Base-by-base conservation (phyloP, 768 basidiomycete genomes). In the Mycena kentingensis region DNA sequence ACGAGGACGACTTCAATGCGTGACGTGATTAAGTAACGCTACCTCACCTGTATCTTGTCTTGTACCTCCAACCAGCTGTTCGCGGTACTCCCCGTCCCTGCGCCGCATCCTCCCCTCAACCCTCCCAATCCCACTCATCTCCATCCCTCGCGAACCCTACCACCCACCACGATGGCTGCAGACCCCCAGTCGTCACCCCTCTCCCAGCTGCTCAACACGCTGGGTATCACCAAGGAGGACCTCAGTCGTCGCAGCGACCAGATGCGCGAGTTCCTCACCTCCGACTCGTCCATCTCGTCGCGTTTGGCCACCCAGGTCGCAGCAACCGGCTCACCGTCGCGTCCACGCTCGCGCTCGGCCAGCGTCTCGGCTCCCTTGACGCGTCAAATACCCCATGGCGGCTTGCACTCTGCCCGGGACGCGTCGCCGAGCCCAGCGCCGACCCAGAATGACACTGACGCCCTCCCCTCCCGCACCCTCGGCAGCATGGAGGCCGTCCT, bases 191-290 rank as follows among this genome's bases (percentile, higher is more conserved):
- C 67, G 45, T 90, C 88, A 7, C 89, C 89, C 29, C 88, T 89
- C 25, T 86, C 86, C 27, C 82, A 84, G 60, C 79, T 91, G 21
- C 72, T 91, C 29, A 75, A 81, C 61, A 82, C 82, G 16, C 77
- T 91, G 35, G 88, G 88, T 46, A 77, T 91, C 64, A 89, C 90
- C 59, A 81, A 87, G 68, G 83, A 88, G 63, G 89, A 90, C 70
- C 73, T 91, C 51, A 66, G 75, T 60, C 77, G 80, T 65, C 86
- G 82, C 64, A 88, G 84, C 62, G 79, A 85, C 71, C 81, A 89
- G 67, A 90, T 91, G 88, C 85, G 88, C 46, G 82, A 83, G 60
- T 90, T 88, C 73, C 76, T 89, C 60, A 84, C 81, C 28, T 70
- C 81, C 26, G 78, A 83, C 63, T 73, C 73, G 62, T 64, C 71